Evolutionary conservation across 73 alveolate genomes (phyloP).

Genomic region (Tetrahymena malaccensis): DNA sequence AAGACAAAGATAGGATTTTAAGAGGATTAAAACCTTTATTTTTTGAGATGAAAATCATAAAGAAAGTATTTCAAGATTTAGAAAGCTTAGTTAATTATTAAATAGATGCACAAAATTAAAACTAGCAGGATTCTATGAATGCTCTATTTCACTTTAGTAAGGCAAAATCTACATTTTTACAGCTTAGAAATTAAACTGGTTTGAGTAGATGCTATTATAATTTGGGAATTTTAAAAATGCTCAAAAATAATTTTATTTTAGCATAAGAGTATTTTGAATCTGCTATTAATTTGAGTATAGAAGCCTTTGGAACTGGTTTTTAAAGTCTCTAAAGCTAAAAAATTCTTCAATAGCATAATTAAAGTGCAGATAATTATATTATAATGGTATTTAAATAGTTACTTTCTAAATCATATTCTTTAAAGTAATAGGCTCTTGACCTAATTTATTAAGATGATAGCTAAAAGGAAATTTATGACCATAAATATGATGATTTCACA

Average conservation of each 20-base stretch:
- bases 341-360: background rate
- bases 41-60: background rate
- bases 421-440: background rate
- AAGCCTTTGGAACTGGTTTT: background rate
- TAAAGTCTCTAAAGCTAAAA: background rate
- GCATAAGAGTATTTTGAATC: background rate
- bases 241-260: background rate
- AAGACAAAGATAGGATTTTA: background rate
- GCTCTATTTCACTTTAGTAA: background rate
- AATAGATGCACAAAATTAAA: background rate
- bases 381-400: background rate
- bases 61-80: background rate
- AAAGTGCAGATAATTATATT: background rate
- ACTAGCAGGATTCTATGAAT: background rate
- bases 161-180: background rate
- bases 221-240: background rate
- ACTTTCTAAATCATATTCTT: background rate
- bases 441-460: background rate
- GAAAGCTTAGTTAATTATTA: background rate
- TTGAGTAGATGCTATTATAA: background rate
- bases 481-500: too few species aligned
- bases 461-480: too few species aligned
- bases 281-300: background rate
- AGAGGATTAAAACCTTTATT: background rate
- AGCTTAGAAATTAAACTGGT: background rate